Base-by-base conservation (phyloP, 192 early-diverging fungal species). In the Glomus cerebriforme region DNA sequence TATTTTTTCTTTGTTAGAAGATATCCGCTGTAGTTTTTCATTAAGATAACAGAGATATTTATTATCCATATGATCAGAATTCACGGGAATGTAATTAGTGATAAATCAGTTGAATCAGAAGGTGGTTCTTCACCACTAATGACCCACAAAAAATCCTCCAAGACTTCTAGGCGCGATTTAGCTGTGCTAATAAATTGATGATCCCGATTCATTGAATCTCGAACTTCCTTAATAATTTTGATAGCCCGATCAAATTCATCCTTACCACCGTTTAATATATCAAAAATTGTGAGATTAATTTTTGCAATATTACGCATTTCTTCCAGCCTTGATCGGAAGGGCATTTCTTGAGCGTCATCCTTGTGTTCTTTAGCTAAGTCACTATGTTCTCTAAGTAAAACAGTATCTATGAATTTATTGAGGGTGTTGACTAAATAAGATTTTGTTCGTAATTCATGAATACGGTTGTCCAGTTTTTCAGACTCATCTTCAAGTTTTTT, bases 121-220 rank as follows among this genome's bases (percentile, higher is more conserved):
- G 66, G 19, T 4, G 2, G 19, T 35, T n/a, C 66, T 9, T 43
- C 35, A 37, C 66, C 66, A 37, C 17, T 9, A n/a, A 68, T 43
- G 22, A 68, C 34, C 66, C 66, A 68, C 22, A 68, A 68, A 22
- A 68, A 68, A 68, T 68, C 66, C 31, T 68, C 66, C 8, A 68
- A 68, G 39, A 37, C 35, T 68, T 68, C 66, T 10, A 68, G 22
- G 9, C 66, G 66, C n/a, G 35, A 37, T 39, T 68, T 29, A 32
- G 34, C 7, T 8, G 13, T 22, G 17, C 66, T 19, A 24, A 34
- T 2, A 34, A 35, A 37, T 37, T 39, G 66, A 39, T 37, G 13
- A 6, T 68, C 17, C 32, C 2, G 0, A 31, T 31, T 66, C 8
- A 66, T 35, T 66, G 64, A 66, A 37, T 68, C 0, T 68, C 66